These are phyloP conservation scores for Cryptococcus sp. DNA, from an alignment of 1,284 basidiomycete genomes.

Conservation along the genomic window DNA sequence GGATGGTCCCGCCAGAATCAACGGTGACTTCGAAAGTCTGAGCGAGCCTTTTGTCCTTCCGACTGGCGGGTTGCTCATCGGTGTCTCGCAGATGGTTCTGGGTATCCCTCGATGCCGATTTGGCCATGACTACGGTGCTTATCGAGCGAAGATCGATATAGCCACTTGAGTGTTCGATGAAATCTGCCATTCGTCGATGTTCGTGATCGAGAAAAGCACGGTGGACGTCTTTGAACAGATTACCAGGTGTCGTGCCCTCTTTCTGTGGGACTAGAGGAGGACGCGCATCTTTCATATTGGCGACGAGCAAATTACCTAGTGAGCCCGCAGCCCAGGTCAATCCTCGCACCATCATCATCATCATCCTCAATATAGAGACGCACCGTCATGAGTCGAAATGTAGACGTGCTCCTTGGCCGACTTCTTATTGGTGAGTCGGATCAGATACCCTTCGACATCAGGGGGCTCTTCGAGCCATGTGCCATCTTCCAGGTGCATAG, in stretches of 20 bases:
- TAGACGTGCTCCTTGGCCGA: conserved; percentile 37
- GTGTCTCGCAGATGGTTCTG: neutral
- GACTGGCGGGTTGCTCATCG: conserved; percentile 1
- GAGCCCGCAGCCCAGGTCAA: neutral
- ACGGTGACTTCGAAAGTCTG: conserved; percentile 35
- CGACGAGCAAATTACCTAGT: conserved; percentile 40
- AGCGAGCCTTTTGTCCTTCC: conserved; percentile 6
- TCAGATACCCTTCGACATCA: conserved; percentile 48
- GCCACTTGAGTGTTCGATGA: conserved; percentile 38
- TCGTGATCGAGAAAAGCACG: conserved; percentile 35
- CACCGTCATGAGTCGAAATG: conserved; percentile 44
- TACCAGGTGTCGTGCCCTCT: conserved; percentile 33
- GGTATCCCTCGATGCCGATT: neutral
- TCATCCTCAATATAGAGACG: conserved; percentile 9
- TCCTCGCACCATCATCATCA: neutral
- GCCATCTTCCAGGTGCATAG: conserved; percentile 42
- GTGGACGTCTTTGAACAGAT: conserved; percentile 39
- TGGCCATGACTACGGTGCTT: conserved; percentile 24
- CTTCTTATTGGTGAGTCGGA: conserved; percentile 23
- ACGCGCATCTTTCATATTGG: conserved; percentile 24
- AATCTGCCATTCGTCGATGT: conserved; percentile 29
- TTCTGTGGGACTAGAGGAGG: conserved; percentile 38
- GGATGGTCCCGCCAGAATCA: conserved; percentile 16
- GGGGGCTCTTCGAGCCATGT: conserved; percentile 44
- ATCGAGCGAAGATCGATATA: conserved; percentile 48